Evolutionary conservation across 768 basidiomycete species (phyloP).

Genomic region (Trametes gibbosa): DNA sequence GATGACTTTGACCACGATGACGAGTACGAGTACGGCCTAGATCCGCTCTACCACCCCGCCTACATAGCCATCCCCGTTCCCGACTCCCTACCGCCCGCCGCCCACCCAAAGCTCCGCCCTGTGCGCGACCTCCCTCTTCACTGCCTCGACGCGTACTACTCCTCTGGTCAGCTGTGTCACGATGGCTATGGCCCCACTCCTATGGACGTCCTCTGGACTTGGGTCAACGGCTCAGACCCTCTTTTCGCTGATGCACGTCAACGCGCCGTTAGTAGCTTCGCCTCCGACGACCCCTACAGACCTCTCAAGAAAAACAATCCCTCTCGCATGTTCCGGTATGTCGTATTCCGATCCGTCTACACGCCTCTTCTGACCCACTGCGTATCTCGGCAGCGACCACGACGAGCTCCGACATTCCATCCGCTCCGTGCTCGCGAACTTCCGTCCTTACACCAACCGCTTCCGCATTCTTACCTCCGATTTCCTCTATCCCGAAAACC

Average conservation of each 20-base stretch:
- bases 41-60: slow-evolving; percentile 17
- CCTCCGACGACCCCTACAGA: slow-evolving; percentile 23
- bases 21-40: slow-evolving; percentile 12
- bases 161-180: slow-evolving; percentile 19
- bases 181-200: slow-evolving; percentile 12
- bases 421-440: slow-evolving; percentile 33
- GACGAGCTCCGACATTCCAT: slow-evolving; percentile 38
- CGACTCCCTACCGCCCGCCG: slow-evolving; percentile 2
- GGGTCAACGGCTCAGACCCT: slow-evolving; percentile 33
- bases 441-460: slow-evolving; percentile 25
- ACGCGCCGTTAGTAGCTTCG: slow-evolving; percentile 8
- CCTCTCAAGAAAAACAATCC: slow-evolving; percentile 19
- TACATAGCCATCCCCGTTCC: slow-evolving; percentile 24
- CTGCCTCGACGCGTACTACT: slow-evolving; percentile 26
- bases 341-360: not conserved
- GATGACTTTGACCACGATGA: slow-evolving; percentile 5
- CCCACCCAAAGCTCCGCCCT: slow-evolving; percentile 15
- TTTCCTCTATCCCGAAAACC: slow-evolving; percentile 26
- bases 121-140: slow-evolving; percentile 20
- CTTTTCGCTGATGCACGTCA: slow-evolving; percentile 20
- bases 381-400: slow-evolving; percentile 28
- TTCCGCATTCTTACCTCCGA: slow-evolving; percentile 37
- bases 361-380: not conserved
- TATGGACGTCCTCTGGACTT: slow-evolving; percentile 33
- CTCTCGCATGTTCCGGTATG: slow-evolving; percentile 26